phyloP scores from a whole-genome alignment of 345 rosid genomes.

The Dipteronia sinensis region DNA sequence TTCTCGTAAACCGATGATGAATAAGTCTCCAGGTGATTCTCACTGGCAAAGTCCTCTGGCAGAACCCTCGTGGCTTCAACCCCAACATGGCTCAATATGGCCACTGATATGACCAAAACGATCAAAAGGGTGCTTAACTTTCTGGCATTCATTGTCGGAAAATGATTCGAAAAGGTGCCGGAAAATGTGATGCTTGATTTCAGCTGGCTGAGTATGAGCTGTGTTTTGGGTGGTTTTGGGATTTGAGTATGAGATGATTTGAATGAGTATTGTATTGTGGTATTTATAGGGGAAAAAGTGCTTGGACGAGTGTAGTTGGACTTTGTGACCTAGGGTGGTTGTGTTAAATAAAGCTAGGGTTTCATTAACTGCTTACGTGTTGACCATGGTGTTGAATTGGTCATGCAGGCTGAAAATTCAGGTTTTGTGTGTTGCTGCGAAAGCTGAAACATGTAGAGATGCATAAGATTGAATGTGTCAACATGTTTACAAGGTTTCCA shows the following conservation, averaged over 20 bases:
- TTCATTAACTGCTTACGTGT: slow-evolving; percentile 10
- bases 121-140: slow-evolving; percentile 25
- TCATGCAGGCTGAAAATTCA: slow-evolving; percentile 19
- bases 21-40: slow-evolving; percentile 27
- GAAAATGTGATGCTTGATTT: background rate
- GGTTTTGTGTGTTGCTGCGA: background rate
- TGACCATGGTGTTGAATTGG: slow-evolving; percentile 31
- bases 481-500: background rate
- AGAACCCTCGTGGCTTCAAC: slow-evolving; percentile 46
- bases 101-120: slow-evolving; percentile 28
- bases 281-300: slow-evolving; percentile 14
- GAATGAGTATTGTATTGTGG: background rate
- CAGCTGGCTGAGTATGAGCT: background rate
- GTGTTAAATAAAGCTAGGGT: background rate
- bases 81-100: slow-evolving; percentile 22
- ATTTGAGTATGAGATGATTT: background rate
- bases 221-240: background rate
- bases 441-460: background rate
- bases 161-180: background rate
- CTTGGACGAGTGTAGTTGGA: background rate
- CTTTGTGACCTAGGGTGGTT: background rate
- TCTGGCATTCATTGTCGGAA: slow-evolving; percentile 20
- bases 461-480: background rate
- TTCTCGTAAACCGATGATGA: slow-evolving; percentile 22
- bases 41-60: slow-evolving; percentile 34